Conservation (phyloP, 1,284 basidiomycete genomes). For the Trametes sp. region DNA sequence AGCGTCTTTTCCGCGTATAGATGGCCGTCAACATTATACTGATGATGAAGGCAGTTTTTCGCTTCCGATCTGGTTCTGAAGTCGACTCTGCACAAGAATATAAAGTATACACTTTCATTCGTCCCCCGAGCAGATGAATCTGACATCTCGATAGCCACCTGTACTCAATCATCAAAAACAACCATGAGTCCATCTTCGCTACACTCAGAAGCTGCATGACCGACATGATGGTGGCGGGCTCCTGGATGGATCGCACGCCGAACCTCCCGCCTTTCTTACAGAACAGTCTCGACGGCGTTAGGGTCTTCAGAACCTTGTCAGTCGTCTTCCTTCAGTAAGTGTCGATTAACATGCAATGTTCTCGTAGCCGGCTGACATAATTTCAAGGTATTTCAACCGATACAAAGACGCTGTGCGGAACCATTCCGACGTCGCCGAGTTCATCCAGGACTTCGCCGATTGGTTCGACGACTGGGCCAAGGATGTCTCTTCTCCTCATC, state of each 20-base stretch:
- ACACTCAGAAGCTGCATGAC: conserved; percentile 54
- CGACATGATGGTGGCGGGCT: conserved; percentile 43
- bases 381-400: conserved; percentile 59
- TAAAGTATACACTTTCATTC: conserved; percentile 62
- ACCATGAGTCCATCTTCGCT: conserved; percentile 41
- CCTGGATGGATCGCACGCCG: conserved; percentile 47
- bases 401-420: conserved; percentile 61
- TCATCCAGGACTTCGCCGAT: conserved; percentile 50
- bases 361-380: neutral
- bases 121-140: no score
- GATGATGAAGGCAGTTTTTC: conserved; percentile 54
- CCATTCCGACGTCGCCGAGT: conserved; percentile 50
- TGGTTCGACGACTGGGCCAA: conserved; percentile 59
- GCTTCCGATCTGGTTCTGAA: conserved; percentile 70
- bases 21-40: neutral
- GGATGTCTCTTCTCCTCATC: conserved; percentile 46
- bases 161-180: conserved; percentile 62
- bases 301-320: conserved; percentile 56
- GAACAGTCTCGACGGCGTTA: conserved; percentile 29
- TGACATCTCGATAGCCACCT: conserved; percentile 50
- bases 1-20: neutral
- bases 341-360: neutral
- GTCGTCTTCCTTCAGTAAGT: conserved; percentile 60
- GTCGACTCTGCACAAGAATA: conserved; percentile 59
- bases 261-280: conserved; percentile 37